These are phyloP conservation scores for Fusarium mexicanum DNA, from an alignment of 2,329 filamentous ascomycete species.

Conservation along the genomic window DNA sequence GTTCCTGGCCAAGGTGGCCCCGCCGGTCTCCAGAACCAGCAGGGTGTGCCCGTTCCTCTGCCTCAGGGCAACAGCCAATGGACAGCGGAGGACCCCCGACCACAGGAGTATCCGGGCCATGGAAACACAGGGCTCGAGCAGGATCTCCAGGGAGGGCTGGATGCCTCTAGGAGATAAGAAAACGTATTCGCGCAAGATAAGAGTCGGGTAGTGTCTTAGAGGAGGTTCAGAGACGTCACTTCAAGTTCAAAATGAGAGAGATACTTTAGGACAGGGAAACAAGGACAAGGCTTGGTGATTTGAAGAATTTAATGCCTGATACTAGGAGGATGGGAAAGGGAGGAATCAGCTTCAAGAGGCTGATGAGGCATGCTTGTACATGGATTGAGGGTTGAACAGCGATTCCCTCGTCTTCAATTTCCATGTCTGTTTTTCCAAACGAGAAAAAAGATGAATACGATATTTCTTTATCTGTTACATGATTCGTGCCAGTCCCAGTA, in stretches of 20 bases:
- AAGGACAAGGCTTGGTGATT: conserved; percentile 9
- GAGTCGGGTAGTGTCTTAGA: conserved; percentile 1
- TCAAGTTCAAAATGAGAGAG: conserved; percentile 15
- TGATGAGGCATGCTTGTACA: conserved; percentile 10
- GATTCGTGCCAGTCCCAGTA: not conserved
- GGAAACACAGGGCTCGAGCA: conserved; percentile 63
- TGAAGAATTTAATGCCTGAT: conserved; percentile 32
- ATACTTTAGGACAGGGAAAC: not conserved
- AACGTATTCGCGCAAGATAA: conserved; percentile 12
- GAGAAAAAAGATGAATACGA: conserved; percentile 41
- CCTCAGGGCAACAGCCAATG: conserved; percentile 62
- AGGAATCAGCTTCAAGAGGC: not conserved
- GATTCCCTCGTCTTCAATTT: conserved; percentile 23
- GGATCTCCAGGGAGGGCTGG: conserved; percentile 63
- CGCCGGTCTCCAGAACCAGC: conserved; percentile 50
- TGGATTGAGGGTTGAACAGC: conserved; percentile 9
- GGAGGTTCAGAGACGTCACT: not conserved
- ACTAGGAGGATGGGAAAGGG: not conserved
- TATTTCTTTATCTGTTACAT: conserved; percentile 34
- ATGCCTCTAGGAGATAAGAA: conserved; percentile 47
- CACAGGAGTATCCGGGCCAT: conserved; percentile 65
- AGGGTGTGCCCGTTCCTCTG: conserved; percentile 60
- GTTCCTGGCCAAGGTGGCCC: conserved; percentile 53
- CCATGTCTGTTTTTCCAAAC: conserved; percentile 24
- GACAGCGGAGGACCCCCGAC: conserved; percentile 68